phyloP scores from a whole-genome alignment of 192 early-diverging fungal genomes.

The Backusella sp. region DNA sequence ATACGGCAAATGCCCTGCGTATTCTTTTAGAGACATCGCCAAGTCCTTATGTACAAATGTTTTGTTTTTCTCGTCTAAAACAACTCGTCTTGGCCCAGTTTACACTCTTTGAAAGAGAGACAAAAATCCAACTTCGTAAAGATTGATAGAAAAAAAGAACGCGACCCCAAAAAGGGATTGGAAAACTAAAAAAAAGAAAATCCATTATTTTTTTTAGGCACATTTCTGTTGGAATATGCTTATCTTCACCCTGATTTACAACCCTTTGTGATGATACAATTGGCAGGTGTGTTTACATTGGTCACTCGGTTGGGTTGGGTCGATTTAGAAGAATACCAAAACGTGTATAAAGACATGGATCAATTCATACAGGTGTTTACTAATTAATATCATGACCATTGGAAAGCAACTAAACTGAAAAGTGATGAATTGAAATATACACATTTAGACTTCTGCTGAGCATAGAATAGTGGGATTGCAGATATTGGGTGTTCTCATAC shows the following conservation, averaged over 20 bases:
- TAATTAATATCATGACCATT: background rate
- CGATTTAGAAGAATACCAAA: conserved; percentile 67
- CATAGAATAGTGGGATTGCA: conserved; percentile 65
- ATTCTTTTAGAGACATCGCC: conserved; percentile 57
- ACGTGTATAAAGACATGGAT: conserved; percentile 48
- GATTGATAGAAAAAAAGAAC: background rate
- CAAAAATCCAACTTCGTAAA: conserved; percentile 31
- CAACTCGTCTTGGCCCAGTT: conserved; percentile 50
- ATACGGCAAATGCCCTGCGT: conserved; percentile 54
- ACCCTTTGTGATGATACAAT: conserved; percentile 54
- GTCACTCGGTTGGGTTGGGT: conserved; percentile 76
- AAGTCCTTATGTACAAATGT: conserved; percentile 65
- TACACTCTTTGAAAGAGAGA: conserved; percentile 24
- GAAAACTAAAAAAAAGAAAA: background rate
- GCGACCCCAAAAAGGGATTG: background rate
- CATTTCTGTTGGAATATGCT: conserved; percentile 59
- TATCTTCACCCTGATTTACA: conserved; percentile 55
- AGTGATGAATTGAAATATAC: background rate
- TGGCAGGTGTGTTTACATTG: conserved; percentile 60
- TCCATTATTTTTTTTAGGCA: conserved; percentile 40
- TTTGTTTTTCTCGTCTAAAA: conserved; percentile 56
- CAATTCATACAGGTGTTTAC: conserved; percentile 53
- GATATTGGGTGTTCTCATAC: conserved; percentile 62
- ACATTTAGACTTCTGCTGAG: conserved; percentile 43
- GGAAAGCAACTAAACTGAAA: background rate